Evolutionary conservation across 1,284 basidiomycete genomes (phyloP), one percentile per base, ranked within the genome.

Genomic region (Microbotryum saponariae): DNA sequence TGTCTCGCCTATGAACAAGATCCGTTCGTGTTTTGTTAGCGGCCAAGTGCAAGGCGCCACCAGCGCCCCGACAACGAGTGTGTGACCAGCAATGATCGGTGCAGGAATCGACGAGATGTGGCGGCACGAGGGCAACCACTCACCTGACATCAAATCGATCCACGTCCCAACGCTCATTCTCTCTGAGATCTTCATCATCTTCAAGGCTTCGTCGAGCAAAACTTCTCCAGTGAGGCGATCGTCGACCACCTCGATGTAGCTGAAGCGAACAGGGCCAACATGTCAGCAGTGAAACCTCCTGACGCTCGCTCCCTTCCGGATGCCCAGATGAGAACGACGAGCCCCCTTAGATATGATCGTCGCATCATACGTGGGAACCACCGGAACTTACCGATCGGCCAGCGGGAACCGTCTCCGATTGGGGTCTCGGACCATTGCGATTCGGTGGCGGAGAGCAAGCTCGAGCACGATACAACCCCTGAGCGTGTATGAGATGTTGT

Each of bases 401-500:
- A 93, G 78, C 0, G 89, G 84, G 44, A 85, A 78, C 57, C 89
- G 82, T 66, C 88, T 80, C 51, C 91, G 82, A 70, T 85, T 85
- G 6, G 88, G 85, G 74, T 96, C 91, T 69, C 83, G 82, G 53
- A 91, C 86, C 70, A 96, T 83, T 3, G 89, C 89, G 76, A 97
- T 93, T 55, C 92, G 83, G 66, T 90, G 81, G 50, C 92, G 83
- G 18, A 97, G 82, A 0, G 92, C 91, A 60, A 97, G 85, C 75
- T 97, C 92, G 62, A 96, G 87, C 65, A 97, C 82, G 72, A 97
- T 96, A 75, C 92, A 96, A 4, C 92, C 92, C 21, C 92, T 83
- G 2, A 97, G 81, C 16, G 92, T 91, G 76, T 97, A 97, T 0
- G 91, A 94, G 69, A 96, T 97, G 77, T 94, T 96, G 79, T 97